Evolutionary conservation across 495 filamentous ascomycete genomes (phyloP).

Genomic region (Xylaria cubensis): DNA sequence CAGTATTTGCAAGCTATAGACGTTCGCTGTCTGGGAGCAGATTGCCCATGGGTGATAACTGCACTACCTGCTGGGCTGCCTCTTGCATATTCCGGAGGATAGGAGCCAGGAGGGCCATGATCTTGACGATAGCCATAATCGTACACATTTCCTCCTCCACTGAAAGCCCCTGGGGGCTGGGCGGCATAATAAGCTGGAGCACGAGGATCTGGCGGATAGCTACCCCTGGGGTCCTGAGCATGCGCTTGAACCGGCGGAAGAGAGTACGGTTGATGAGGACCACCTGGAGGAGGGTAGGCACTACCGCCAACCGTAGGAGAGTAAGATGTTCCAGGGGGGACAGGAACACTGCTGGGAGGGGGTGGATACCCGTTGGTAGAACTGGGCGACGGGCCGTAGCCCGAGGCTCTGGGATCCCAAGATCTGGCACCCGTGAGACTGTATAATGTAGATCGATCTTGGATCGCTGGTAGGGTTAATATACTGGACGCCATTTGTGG

Average conservation of each 20-base stretch:
- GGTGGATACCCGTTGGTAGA: constrained; percentile 39
- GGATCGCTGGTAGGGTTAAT: constrained; percentile 48
- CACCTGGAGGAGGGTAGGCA: constrained; percentile 33
- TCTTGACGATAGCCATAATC: constrained; percentile 37
- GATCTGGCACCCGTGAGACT: neutral
- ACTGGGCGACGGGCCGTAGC: constrained; percentile 36
- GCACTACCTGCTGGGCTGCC: constrained; percentile 36
- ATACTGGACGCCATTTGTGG: constrained; percentile 39
- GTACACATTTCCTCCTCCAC: constrained; percentile 23
- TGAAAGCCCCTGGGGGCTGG: neutral
- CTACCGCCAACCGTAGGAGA: constrained; percentile 33
- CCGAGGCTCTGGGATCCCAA: constrained; percentile 12
- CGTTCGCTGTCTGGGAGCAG: constrained; percentile 56
- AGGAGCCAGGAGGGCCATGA: constrained; percentile 30
- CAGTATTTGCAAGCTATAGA: constrained; percentile 61
- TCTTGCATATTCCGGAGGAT: constrained; percentile 36
- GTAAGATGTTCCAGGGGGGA: constrained; percentile 25
- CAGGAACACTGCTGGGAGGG: constrained; percentile 31
- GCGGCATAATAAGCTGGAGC: constrained; percentile 28
- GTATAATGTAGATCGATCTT: constrained; percentile 36
- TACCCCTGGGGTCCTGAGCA: constrained; percentile 33
- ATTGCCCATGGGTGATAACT: constrained; percentile 42
- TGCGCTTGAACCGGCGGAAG: constrained; percentile 36
- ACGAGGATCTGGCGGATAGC: constrained; percentile 33
- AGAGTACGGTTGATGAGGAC: constrained; percentile 33